phyloP scores from a whole-genome alignment of 2,329 filamentous ascomycete genomes.

The Pestalotiopsis sp. region DNA sequence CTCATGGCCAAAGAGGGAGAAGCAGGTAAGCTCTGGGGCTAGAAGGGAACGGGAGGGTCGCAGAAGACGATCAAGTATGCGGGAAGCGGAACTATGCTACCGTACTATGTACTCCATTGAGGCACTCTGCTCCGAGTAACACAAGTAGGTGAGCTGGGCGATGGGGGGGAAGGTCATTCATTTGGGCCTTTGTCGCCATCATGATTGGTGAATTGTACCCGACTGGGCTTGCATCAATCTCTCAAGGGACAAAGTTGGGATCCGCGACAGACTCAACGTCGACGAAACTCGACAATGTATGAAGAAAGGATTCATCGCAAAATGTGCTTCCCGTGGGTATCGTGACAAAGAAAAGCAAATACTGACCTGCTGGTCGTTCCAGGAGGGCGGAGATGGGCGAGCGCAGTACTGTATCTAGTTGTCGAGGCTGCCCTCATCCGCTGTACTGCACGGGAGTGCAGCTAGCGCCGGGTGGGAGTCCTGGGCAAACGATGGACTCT shows the following conservation, averaged over 20 bases:
- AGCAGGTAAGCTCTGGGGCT: neutral
- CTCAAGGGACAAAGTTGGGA: neutral
- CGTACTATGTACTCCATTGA: neutral
- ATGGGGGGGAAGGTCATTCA: neutral
- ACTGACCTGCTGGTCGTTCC: slow-evolving; percentile 1
- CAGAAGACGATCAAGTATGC: neutral
- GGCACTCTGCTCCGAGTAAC: neutral
- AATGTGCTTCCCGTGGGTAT: neutral
- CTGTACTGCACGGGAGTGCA: neutral
- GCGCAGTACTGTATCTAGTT: neutral
- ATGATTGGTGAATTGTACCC: neutral
- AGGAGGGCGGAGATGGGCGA: neutral
- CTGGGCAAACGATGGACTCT: neutral
- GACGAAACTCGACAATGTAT: neutral
- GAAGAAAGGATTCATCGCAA: neutral
- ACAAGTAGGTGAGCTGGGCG: neutral
- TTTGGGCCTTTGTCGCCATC: neutral
- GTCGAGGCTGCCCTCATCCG: neutral
- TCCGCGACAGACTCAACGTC: neutral
- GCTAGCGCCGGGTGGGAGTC: neutral
- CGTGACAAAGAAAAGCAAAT: neutral
- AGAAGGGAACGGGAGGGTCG: neutral
- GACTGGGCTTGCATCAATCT: neutral
- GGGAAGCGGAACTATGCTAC: neutral
- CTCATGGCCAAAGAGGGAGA: neutral